Conservation (phyloP, 106 monocot species). For the Hemerocallis citrina region DNA sequence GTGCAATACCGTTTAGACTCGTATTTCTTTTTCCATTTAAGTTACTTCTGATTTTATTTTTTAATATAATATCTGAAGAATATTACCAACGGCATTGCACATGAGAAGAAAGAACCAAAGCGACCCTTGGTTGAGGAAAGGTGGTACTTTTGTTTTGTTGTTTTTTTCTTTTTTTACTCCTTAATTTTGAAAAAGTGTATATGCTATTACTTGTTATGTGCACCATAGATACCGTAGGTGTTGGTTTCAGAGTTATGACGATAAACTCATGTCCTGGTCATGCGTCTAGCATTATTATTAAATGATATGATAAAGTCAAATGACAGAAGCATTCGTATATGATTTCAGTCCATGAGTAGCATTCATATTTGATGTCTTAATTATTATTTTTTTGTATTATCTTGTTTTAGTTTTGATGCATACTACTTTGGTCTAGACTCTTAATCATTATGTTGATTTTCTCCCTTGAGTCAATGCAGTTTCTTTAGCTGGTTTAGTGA, state of each 20-base stretch:
- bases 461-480: conserved; percentile 28
- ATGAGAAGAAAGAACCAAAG: conserved; percentile 54
- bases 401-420: not conserved
- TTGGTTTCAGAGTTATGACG: not conserved
- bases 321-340: not conserved
- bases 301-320: not conserved
- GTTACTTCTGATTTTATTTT: conserved; percentile 11
- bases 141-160: conserved; percentile 8
- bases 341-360: not conserved
- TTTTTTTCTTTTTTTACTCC: too few species aligned
- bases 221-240: not conserved
- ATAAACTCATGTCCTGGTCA: not conserved
- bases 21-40: not conserved
- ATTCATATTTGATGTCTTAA: not conserved
- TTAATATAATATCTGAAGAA: conserved; percentile 24
- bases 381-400: not conserved
- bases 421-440: not conserved
- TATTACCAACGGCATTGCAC: conserved; percentile 42
- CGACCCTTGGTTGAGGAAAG: conserved; percentile 54
- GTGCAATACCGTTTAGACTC: not conserved
- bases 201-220: not conserved
- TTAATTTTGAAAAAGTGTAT: not conserved
- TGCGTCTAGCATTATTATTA: not conserved
- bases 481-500: conserved; percentile 82
- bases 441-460: not conserved